Evolutionary conservation across 2,329 filamentous ascomycete genomes (phyloP), one percentile per base, ranked within the genome.

Genomic region (Aspergillus pseudoglaucus): DNA sequence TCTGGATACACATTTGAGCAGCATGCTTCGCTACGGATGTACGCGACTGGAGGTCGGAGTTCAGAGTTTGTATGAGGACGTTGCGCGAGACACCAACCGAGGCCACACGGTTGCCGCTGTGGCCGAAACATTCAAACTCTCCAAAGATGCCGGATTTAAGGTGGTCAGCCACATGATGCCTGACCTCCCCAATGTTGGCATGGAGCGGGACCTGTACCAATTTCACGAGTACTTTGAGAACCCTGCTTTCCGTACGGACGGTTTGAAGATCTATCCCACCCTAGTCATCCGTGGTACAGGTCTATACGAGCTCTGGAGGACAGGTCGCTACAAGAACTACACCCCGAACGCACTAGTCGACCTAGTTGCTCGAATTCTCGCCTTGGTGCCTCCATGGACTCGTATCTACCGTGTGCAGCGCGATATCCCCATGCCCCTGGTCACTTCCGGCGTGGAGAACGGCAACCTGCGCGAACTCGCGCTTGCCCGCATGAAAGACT

Each of bases 131-230:
- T 98, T 98, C 66, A 94, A 88, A 57, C 77, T 96, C n/a, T 84
- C 93, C 54, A 98, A 98, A 70, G 94, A 98, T 67, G 90, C 94
- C 5, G 93, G 93, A 1, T 98, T 95, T 79, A 98, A 98, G 69
- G 93, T 98, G 1, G 93, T 98, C 53, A 95, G 88, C 57, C 93
- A 98, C 72, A 98, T 98, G 93, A 98, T 98, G 93, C 93, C 93
- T 1, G 93, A 98, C 65, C 73, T 98, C 42, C 93, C 93, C 3
- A 98, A 98, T 60, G 93, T 98, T 2, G 93, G 93, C 48, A 95
- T 97, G 87, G 94, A 98, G 71, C 85, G 93, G 60, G 93, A 98
- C 65, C 77, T 98, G 39, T 90, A 95, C 63, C 93, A 98, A 60
- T 98, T 98, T 70, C 81, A 88, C 54, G 94, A 98, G 66, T 98